phyloP scores from a whole-genome alignment of 371 early-diverging fungal genomes.

The Dinochytrium kinnereticum region DNA sequence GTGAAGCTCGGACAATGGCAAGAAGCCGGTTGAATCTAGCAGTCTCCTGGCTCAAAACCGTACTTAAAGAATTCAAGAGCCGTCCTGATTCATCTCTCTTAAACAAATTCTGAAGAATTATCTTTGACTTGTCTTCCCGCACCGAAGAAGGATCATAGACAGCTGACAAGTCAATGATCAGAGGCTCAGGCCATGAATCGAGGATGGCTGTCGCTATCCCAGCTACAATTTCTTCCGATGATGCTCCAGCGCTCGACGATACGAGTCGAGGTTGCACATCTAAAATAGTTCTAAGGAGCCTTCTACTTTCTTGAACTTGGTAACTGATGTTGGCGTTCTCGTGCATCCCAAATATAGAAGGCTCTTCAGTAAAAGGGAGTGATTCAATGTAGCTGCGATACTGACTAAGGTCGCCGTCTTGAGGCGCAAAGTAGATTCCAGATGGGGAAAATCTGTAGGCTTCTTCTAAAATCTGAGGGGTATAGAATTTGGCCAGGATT shows the following conservation, averaged over 20 bases:
- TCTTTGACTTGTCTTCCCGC: conserved; percentile 12
- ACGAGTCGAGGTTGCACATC: conserved; percentile 61
- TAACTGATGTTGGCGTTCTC: conserved; percentile 65
- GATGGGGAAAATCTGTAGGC: conserved; percentile 52
- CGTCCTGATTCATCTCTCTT: conserved; percentile 53
- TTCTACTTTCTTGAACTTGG: conserved; percentile 59
- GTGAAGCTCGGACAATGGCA: conserved; percentile 38
- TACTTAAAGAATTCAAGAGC: conserved; percentile 58
- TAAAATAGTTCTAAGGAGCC: conserved; percentile 52
- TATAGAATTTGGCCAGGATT: conserved; percentile 54
- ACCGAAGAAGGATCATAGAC: conserved; percentile 22
- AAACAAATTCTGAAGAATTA: conserved; percentile 46
- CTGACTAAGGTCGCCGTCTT: conserved; percentile 50
- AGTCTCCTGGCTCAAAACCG: conserved; percentile 56
- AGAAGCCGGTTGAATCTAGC: conserved; percentile 58
- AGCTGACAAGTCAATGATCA: conserved; percentile 45
- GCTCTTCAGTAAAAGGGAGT: conserved; percentile 61
- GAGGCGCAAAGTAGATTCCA: conserved; percentile 58
- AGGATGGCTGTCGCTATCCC: conserved; percentile 50
- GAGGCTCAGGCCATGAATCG: conserved; percentile 49
- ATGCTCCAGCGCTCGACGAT: conserved; percentile 42
- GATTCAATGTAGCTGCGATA: conserved; percentile 55
- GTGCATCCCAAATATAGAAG: conserved; percentile 65
- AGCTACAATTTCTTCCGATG: conserved; percentile 54
- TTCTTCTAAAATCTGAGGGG: conserved; percentile 52